Conservation (phyloP, 2,329 filamentous ascomycete genomes). For the Diaporthe sp. region DNA sequence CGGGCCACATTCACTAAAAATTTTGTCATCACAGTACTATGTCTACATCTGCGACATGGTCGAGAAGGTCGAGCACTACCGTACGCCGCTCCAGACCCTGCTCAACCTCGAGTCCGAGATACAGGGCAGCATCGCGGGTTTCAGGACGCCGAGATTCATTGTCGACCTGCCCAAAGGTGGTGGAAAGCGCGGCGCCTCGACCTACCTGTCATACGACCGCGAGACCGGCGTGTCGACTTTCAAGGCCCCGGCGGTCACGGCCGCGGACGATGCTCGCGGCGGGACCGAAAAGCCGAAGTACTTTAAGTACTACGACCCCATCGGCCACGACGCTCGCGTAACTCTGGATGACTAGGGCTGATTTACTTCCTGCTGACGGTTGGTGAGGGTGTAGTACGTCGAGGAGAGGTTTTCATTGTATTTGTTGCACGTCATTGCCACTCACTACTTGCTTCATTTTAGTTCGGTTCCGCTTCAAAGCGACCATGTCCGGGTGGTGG, state of each 20-base stretch:
- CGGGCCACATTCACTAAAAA: constrained; percentile 6
- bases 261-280: constrained; percentile 56
- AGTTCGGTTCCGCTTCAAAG: neutral
- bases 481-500: neutral
- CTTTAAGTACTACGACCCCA: constrained; percentile 72
- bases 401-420: neutral
- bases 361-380: no score
- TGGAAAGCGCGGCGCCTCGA: constrained; percentile 66
- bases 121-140: constrained; percentile 72
- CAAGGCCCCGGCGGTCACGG: constrained; percentile 65
- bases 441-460: neutral
- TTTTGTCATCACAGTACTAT: constrained; percentile 64
- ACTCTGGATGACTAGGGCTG: neutral
- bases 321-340: constrained; percentile 39
- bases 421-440: neutral
- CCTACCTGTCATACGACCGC: constrained; percentile 66
- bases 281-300: constrained; percentile 58
- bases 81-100: constrained; percentile 71
- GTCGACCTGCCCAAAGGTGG: constrained; percentile 75
- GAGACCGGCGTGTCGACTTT: constrained; percentile 67
- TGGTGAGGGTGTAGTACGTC: neutral
- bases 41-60: constrained; percentile 77
- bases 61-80: constrained; percentile 70
- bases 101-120: constrained; percentile 70
- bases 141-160: constrained; percentile 73